phyloP scores from a whole-genome alignment of 2,329 filamentous ascomycete genomes.

The Parafenestella ontariensis region DNA sequence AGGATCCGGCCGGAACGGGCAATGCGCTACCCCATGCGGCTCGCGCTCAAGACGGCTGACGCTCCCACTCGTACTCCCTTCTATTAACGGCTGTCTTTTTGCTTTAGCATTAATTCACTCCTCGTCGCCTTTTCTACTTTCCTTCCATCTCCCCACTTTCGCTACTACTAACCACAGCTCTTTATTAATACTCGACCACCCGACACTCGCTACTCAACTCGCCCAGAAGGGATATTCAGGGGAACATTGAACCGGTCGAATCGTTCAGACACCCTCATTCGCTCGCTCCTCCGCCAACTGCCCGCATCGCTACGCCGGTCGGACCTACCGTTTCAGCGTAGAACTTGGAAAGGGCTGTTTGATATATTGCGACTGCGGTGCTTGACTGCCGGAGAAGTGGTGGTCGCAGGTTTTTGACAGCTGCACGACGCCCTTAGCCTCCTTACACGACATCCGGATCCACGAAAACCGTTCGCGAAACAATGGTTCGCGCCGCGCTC shows the following conservation, averaged over 20 bases:
- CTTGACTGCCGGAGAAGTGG: slow-evolving; percentile 6
- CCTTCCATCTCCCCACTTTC: slow-evolving; percentile 10
- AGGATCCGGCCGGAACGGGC: background rate
- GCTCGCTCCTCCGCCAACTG: slow-evolving; percentile 8
- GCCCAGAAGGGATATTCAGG: slow-evolving; percentile 13
- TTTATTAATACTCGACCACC: slow-evolving; percentile 8
- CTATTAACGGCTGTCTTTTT: background rate
- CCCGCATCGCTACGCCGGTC: slow-evolving; percentile 14
- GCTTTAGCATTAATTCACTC: background rate
- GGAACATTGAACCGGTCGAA: slow-evolving; percentile 10
- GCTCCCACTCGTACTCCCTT: background rate
- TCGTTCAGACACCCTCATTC: slow-evolving; percentile 15
- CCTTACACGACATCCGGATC: slow-evolving; percentile 41
- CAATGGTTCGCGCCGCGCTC: slow-evolving; percentile 40
- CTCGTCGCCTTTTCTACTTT: slow-evolving; percentile 3
- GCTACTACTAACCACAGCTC: slow-evolving; percentile 7
- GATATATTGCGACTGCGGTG: slow-evolving; percentile 1
- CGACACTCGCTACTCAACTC: slow-evolving; percentile 33
- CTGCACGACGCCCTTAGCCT: slow-evolving; percentile 35
- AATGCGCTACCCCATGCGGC: background rate
- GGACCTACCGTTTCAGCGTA: slow-evolving; percentile 30
- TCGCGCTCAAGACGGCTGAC: background rate
- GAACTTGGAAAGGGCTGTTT: slow-evolving; percentile 12
- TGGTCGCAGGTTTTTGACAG: slow-evolving; percentile 28
- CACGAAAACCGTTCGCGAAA: slow-evolving; percentile 23